Evolutionary conservation across 441 rosid species (phyloP).

Genomic region (Brassica hybrid): DNA sequence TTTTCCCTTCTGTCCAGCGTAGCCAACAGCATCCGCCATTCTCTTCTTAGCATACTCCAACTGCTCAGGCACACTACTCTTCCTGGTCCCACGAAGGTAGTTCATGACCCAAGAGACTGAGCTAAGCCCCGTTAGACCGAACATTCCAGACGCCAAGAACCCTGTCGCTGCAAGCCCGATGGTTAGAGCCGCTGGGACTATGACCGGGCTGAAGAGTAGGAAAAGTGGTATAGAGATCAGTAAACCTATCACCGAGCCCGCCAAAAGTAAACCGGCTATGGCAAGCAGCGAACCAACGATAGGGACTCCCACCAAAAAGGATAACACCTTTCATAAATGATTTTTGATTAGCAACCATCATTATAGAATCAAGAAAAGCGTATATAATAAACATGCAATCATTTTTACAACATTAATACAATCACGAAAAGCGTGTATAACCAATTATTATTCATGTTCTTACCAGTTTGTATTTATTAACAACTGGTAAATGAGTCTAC

Average conservation of each 20-base stretch:
- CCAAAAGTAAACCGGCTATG: conserved; percentile 40
- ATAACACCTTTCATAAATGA: conserved; percentile 7
- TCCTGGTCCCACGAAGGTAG: conserved; percentile 34
- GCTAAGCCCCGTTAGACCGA: conserved; percentile 42
- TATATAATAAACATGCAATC: not conserved
- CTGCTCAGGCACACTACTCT: conserved; percentile 35
- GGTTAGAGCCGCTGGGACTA: conserved; percentile 43
- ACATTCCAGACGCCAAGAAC: conserved; percentile 38
- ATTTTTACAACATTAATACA: too few species aligned
- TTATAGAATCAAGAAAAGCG: not conserved
- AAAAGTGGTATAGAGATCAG: conserved; percentile 36
- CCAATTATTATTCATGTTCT: not conserved
- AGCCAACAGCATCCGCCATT: conserved; percentile 42
- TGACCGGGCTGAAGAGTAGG: conserved; percentile 45
- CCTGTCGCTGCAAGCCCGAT: conserved; percentile 35
- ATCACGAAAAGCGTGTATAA: not conserved
- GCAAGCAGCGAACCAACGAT: conserved; percentile 35
- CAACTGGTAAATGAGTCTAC: not conserved
- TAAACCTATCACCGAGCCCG: conserved; percentile 40
- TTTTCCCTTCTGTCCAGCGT: conserved; percentile 37
- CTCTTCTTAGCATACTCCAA: conserved; percentile 41
- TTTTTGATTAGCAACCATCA: not conserved
- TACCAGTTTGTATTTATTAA: not conserved
- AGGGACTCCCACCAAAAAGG: conserved; percentile 41
- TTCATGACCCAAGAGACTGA: conserved; percentile 46